Evolutionary conservation across 805 yeast genomes (phyloP).

Genomic region (Pichia paraexigua): DNA sequence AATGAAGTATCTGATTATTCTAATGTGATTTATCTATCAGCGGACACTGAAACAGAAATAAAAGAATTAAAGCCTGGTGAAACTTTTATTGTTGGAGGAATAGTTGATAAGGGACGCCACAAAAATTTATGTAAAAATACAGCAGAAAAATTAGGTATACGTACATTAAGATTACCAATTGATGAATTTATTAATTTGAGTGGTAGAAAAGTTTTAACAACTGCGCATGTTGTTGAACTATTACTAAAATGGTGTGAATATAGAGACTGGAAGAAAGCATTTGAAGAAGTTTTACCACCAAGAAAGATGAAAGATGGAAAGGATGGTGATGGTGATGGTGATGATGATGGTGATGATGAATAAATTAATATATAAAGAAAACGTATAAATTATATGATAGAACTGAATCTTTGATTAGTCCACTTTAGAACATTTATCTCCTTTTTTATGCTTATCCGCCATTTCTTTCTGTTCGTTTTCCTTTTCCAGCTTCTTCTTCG

Average conservation of each 20-base stretch:
- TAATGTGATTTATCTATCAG: constrained; percentile 63
- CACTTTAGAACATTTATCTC: neutral
- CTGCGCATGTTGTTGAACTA: constrained; percentile 90
- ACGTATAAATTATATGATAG: neutral
- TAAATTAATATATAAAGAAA: neutral
- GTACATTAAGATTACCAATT: constrained; percentile 77
- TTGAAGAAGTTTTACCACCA: constrained; percentile 79
- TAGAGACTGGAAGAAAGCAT: constrained; percentile 78
- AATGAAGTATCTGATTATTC: constrained; percentile 31
- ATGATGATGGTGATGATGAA: neutral
- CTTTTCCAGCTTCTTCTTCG: constrained; percentile 3
- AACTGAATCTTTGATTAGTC: neutral
- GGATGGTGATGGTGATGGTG: neutral
- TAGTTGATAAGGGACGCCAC: constrained; percentile 90
- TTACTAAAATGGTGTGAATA: constrained; percentile 72
- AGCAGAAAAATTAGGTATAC: constrained; percentile 64
- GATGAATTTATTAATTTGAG: constrained; percentile 74
- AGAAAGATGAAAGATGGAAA: constrained; percentile 41
- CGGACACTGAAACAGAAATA: constrained; percentile 73
- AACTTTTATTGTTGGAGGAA: constrained; percentile 90
- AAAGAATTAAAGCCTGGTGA: constrained; percentile 55
- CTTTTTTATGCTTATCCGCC: neutral
- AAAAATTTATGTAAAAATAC: constrained; percentile 72
- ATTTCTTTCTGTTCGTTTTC: neutral
- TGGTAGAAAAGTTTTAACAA: constrained; percentile 85